Base-by-base conservation (phyloP, 139 green algal species). In the Desmodesmus armatus region DNA sequence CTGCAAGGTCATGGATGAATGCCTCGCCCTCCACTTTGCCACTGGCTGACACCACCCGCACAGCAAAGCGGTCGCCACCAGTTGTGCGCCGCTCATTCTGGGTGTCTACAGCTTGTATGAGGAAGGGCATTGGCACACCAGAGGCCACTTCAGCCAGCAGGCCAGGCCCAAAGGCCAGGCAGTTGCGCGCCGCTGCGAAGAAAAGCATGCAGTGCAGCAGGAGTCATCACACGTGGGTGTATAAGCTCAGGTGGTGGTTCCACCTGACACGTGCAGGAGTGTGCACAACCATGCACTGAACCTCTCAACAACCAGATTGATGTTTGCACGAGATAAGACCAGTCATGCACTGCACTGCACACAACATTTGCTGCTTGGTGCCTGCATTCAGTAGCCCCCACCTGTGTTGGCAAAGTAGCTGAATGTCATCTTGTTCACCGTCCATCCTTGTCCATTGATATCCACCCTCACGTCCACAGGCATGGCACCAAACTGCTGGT, bases 381-480 rank as follows among this genome's bases (percentile, higher is more conserved):
- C n/a, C n/a, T n/a, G n/a, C n/a, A n/a, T n/a, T n/a, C n/a, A n/a
- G n/a, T n/a, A n/a, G n/a, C n/a, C n/a, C n/a, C n/a, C n/a, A n/a
- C n/a, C n/a, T 3, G 94, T 98, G 92, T 98, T 97, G 85, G 94
- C 93, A 81, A 96, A 97, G 92, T 97, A 97, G 43, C 83, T 90
- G 87, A 95, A 97, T 33, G 81, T 87, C 37, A 97, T 80, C 71
- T 93, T 94, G 88, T 97, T 97, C n/a, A 98, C 95, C 2, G 95
- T 98, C 95, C 94, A 97, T 85, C 91, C 93, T 69, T 95, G 92
- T 43, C 91, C 91, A 71, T 88, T 91, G 86, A 97, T 97, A 77
- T 77, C 90, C n/a, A 95, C 87, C 29, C 91, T 81, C 1, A 97
- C 86, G 62, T 96, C 90, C 37, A 96, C 94, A 35, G 88, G 65